Evolutionary conservation across 108 stramenopile species (phyloP).

Genomic region (Skeletonema marinoi): DNA sequence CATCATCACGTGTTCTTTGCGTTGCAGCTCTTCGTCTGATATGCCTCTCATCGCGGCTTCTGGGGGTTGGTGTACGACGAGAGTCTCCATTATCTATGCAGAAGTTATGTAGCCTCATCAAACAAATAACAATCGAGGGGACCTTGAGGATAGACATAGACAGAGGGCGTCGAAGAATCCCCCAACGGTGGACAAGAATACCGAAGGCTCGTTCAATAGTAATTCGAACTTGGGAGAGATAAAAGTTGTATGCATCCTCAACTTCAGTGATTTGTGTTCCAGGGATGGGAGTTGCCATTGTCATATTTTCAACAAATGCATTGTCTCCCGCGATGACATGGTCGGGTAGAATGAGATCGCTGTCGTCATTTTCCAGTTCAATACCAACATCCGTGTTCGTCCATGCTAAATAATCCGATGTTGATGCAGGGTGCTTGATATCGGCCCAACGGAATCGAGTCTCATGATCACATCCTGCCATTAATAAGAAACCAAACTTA

Average conservation of each 20-base stretch:
- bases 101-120: conserved; percentile 14
- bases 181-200: conserved; percentile 12
- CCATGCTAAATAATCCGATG: conserved; percentile 17
- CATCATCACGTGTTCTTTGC: too few relatives aligned
- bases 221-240: conserved; percentile 15
- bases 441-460: conserved; percentile 10
- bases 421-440: not conserved
- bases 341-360: too few relatives aligned
- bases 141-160: not conserved
- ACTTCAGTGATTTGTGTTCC: not conserved
- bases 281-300: not conserved
- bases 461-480: conserved; percentile 16
- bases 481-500: conserved; percentile 32
- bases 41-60: too few relatives aligned
- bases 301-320: not conserved
- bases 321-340: too few relatives aligned
- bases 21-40: too few relatives aligned
- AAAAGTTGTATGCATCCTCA: conserved; percentile 24
- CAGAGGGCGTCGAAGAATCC: conserved; percentile 7
- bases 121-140: not conserved
- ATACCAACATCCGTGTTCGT: not conserved
- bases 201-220: conserved; percentile 19
- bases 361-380: not conserved
- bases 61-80: too few relatives aligned
- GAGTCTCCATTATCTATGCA: too few relatives aligned